phyloP scores from a whole-genome alignment of 2,329 filamentous ascomycete genomes.

The Aureobasidium uvarum region DNA sequence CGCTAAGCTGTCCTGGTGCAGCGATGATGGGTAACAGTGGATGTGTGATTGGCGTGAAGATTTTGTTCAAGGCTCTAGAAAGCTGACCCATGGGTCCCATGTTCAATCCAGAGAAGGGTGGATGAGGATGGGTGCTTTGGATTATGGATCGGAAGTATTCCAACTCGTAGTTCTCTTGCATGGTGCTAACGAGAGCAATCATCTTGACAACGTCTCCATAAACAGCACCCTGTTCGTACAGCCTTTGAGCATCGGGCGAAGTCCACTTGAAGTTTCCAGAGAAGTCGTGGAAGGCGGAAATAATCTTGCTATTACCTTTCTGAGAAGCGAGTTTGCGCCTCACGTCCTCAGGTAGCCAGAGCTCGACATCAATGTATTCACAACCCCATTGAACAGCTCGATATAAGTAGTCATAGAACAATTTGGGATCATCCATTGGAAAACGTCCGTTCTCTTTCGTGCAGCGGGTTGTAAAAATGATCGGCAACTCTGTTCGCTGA shows the following conservation, averaged over 20 bases:
- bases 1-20: conserved; percentile 80
- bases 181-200: conserved; percentile 77
- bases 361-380: conserved; percentile 85
- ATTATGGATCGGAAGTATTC: conserved; percentile 84
- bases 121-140: conserved; percentile 65
- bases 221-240: conserved; percentile 68
- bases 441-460: conserved; percentile 79
- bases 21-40: conserved; percentile 79
- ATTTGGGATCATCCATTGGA: conserved; percentile 72
- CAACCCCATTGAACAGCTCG: conserved; percentile 85
- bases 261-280: conserved; percentile 83
- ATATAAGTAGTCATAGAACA: conserved; percentile 78
- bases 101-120: conserved; percentile 78
- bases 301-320: conserved; percentile 77
- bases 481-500: conserved; percentile 81
- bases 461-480: conserved; percentile 84
- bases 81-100: conserved; percentile 86
- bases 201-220: conserved; percentile 89
- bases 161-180: conserved; percentile 85
- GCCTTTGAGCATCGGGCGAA: conserved; percentile 65
- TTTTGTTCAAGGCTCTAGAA: conserved; percentile 77
- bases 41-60: conserved; percentile 86
- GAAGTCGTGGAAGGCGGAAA: conserved; percentile 91
- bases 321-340: conserved; percentile 64
- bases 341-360: conserved; percentile 80